These are phyloP conservation scores for Magnolia sinica DNA, from an alignment of 164 flowering plant genomes.

Conservation along the genomic window DNA sequence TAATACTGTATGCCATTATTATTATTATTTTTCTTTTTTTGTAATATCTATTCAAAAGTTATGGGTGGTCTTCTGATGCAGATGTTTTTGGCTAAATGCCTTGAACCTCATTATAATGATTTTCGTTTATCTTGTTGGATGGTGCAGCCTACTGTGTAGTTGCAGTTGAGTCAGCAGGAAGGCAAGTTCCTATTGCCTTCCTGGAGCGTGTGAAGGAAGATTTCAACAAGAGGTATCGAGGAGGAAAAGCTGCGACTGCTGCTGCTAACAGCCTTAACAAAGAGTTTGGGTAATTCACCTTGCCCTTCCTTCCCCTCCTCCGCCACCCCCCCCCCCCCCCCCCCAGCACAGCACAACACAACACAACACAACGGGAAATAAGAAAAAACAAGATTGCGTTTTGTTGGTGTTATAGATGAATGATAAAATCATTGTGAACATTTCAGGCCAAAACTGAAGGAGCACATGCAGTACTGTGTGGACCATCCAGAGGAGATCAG, in stretches of 20 bases:
- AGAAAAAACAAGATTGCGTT: too few species aligned
- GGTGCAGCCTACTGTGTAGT: constrained; percentile 28
- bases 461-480: constrained; percentile 84
- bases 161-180: constrained; percentile 28
- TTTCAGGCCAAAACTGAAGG: constrained; percentile 73
- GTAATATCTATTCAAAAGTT: background rate
- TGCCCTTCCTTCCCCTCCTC: background rate
- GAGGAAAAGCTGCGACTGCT: constrained; percentile 58
- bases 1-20: background rate
- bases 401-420: background rate
- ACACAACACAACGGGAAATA: background rate
- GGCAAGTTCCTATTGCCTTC: constrained; percentile 32
- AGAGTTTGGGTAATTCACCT: constrained; percentile 41
- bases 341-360: too few species aligned
- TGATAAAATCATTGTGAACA: background rate
- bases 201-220: constrained; percentile 44
- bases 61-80: background rate
- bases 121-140: background rate
- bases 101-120: background rate
- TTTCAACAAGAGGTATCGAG: constrained; percentile 49
- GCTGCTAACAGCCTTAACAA: constrained; percentile 41
- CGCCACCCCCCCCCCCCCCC: too few species aligned
- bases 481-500: constrained; percentile 90
- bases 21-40: too few species aligned
- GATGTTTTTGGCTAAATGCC: background rate